Evolutionary conservation across 2,329 filamentous ascomycete species (phyloP).

Genomic region (Eurotiales sp.): DNA sequence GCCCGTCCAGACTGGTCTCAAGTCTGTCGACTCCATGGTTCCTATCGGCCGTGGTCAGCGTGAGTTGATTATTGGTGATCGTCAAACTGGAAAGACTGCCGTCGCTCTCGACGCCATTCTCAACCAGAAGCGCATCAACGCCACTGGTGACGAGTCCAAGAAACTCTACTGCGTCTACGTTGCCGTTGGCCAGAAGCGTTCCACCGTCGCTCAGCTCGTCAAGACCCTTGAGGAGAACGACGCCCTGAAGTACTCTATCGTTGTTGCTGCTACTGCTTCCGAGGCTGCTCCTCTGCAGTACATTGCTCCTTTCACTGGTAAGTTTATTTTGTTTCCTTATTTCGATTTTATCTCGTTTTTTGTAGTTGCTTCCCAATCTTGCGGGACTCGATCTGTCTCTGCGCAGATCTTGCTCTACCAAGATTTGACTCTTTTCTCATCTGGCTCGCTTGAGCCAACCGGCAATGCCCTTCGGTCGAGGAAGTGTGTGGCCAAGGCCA

Average conservation of each 20-base stretch:
- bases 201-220: constrained; percentile 97
- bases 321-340: constrained; percentile 24
- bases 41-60: constrained; percentile 99
- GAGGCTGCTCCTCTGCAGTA: constrained; percentile 95
- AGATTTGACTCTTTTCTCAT: constrained; percentile 1
- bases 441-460: too few relatives aligned
- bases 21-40: constrained; percentile 99
- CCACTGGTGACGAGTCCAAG: constrained; percentile 78
- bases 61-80: constrained; percentile 99
- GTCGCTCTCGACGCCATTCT: constrained; percentile 97
- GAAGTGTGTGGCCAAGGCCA: too few relatives aligned
- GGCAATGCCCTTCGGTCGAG: too few relatives aligned
- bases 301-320: constrained; percentile 84
- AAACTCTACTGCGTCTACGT: constrained; percentile 99
- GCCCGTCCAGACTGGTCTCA: constrained; percentile 98
- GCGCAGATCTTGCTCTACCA: background rate
- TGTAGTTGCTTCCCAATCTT: too few relatives aligned
- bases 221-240: constrained; percentile 99
- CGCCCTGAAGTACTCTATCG: constrained; percentile 94
- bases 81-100: constrained; percentile 99
- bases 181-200: constrained; percentile 98
- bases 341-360: constrained; percentile 14
- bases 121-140: constrained; percentile 99
- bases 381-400: constrained; percentile 3
- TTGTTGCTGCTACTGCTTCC: constrained; percentile 94